A percentile compares a stretch with the other conserved stretches of the same genome.
phyloP scores from a whole-genome alignment of 2,329 filamentous ascomycete species.

The Aspergillus chevalieri region DNA sequence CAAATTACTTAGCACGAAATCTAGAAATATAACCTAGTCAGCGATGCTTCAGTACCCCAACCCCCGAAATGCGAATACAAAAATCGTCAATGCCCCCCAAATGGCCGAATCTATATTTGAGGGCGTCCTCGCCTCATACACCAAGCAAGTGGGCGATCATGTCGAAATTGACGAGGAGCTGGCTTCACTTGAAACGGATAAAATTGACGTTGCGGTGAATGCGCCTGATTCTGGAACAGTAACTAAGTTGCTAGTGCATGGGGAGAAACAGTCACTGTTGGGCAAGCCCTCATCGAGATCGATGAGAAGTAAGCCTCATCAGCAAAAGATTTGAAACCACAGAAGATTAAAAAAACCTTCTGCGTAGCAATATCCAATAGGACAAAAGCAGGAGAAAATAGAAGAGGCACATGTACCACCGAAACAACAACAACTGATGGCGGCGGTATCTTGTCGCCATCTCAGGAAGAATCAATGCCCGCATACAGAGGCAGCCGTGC shows the following conservation, averaged over 20 bases:
- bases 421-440: neutral
- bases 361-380: no score
- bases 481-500: constrained; percentile 59
- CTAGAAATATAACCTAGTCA: no score
- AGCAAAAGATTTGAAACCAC: neutral
- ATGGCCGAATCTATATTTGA: constrained; percentile 90
- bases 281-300: constrained; percentile 76
- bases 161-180: constrained; percentile 92
- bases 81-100: neutral
- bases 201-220: constrained; percentile 93
- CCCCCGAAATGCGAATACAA: neutral
- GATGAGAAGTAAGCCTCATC: neutral
- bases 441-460: neutral
- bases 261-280: constrained; percentile 86
- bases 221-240: constrained; percentile 82
- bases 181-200: constrained; percentile 94
- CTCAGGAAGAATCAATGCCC: neutral
- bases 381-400: neutral
- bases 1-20: no score
- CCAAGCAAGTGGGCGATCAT: constrained; percentile 79
- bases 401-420: neutral
- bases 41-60: neutral
- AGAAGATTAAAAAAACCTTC: neutral
- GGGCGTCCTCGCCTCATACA: constrained; percentile 86
- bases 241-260: constrained; percentile 77